Evolutionary conservation across 331 rosid genomes (phyloP), one percentile per base, ranked within the genome.

Genomic region (Prunus yedoensis): DNA sequence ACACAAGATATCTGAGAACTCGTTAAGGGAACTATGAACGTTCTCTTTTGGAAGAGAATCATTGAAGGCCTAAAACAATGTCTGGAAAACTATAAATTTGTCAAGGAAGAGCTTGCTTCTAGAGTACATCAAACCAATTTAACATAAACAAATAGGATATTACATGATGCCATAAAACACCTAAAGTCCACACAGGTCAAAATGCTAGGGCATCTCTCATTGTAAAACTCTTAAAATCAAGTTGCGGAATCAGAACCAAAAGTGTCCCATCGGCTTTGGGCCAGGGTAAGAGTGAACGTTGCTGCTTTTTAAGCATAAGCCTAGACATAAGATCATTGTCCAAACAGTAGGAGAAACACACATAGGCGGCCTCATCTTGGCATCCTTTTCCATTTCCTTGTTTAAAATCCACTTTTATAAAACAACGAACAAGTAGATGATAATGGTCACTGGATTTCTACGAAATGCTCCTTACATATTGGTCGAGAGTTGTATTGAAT

Each of bases 401-500:
- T 21, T 20, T 3, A 15, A 8, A 30, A 70, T 10, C 8, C 28
- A n/a, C 35, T 32, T 53, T 50, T 35, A 27, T 1, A 23, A 52
- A 70, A n/a, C 2, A 15, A 50, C 25, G 16, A 49, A 32, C 49
- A 70, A 12, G 23, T 45, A 60, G 41, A 49, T 6, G 25, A 63
- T 18, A 51, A 23, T 35, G 50, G 70, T 74, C 73, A 70, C 59
- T 2, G 35, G 27, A 53, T 52, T 73, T 84, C 85, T 89, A 91
- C 3, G 88, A 88, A 73, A 94, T 86, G 86, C 92, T 93, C 82
- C 93, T 89, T 41, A 87, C 93, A 84, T 94, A 90, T 76, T 94
- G 97, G 88, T 91, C 96, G 77, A 94, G 91, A 17, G 90, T 80
- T 60, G 97, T 94, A 83, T 87, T 86, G 88, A 91, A 94, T 63